Conservation (phyloP, 805 yeast species). For the Ogataea salicorniae region DNA sequence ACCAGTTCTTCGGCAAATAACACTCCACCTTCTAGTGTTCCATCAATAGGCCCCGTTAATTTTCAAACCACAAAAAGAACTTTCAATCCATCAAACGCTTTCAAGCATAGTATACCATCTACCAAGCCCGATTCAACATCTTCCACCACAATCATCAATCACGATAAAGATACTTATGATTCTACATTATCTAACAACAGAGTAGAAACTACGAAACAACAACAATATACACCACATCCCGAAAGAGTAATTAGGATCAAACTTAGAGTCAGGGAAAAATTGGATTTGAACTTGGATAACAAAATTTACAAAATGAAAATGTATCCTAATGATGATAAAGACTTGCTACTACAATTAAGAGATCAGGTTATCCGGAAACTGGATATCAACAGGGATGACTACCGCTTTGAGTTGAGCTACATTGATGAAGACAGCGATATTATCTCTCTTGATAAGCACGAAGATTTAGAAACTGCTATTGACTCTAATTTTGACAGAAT, state of each 20-base stretch:
- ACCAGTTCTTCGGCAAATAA: conserved; percentile 16
- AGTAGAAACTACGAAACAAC: too few relatives aligned
- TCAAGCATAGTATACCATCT: background rate
- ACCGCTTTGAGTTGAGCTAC: conserved; percentile 31
- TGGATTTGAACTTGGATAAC: conserved; percentile 15
- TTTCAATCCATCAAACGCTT: background rate
- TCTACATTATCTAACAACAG: background rate
- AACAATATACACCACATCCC: background rate
- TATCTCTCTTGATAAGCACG: conserved; percentile 29
- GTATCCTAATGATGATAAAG: conserved; percentile 5
- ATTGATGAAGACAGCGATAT: conserved; percentile 36
- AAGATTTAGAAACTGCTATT: conserved; percentile 29
- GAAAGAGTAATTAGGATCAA: conserved; percentile 10
- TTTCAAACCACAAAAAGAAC: background rate
- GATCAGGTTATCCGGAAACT: conserved; percentile 17
- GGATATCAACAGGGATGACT: conserved; percentile 16
- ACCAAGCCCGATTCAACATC: conserved; percentile 3
- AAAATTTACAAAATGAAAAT: conserved; percentile 24
- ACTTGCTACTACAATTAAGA: conserved; percentile 8
- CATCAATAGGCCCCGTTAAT: conserved; percentile 16
- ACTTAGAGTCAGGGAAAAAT: conserved; percentile 17
- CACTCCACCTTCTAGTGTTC: conserved; percentile 14
- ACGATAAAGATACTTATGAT: background rate
- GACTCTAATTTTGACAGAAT: conserved; percentile 9
- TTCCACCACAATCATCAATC: conserved; percentile 10